A percentile compares a stretch with the other conserved stretches of the same genome.
Conservation (phyloP, 2,329 filamentous ascomycete genomes). For the Berkeleyomyces rouxiae region DNA sequence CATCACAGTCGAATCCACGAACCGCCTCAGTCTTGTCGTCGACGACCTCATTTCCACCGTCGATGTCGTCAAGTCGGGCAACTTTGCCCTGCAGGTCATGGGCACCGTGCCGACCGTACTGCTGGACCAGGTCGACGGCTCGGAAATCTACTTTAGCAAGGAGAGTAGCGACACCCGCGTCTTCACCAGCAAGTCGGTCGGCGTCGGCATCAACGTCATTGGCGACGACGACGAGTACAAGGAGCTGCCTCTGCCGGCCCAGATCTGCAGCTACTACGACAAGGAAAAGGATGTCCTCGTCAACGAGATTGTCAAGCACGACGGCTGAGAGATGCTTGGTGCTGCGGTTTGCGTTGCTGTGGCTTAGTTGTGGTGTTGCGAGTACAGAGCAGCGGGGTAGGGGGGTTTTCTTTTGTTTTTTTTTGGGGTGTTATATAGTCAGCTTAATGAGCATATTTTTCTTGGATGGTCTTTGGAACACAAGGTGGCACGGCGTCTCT, state of each 20-base stretch:
- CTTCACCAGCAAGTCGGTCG: conserved; percentile 74
- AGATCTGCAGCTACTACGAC: conserved; percentile 65
- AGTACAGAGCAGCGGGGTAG: too few species aligned
- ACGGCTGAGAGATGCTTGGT: conserved; percentile 38
- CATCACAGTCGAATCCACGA: conserved; percentile 87
- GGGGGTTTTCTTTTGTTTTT: too few species aligned
- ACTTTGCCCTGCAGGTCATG: conserved; percentile 86
- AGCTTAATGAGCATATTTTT: background rate
- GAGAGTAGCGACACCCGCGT: conserved; percentile 65
- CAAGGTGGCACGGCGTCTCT: background rate
- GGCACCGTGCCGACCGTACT: conserved; percentile 74
- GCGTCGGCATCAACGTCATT: conserved; percentile 76
- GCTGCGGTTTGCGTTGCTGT: background rate
- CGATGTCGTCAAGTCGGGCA: conserved; percentile 87
- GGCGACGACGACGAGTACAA: conserved; percentile 60
- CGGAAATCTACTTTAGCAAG: conserved; percentile 69
- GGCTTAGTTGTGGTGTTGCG: too few species aligned
- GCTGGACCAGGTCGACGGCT: conserved; percentile 85
- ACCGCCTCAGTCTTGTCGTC: conserved; percentile 66
- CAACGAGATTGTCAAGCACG: conserved; percentile 91
- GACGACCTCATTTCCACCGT: conserved; percentile 81
- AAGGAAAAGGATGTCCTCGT: conserved; percentile 55
- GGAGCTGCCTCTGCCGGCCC: conserved; percentile 75
- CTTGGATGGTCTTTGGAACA: background rate
- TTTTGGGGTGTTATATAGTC: background rate